A percentile compares a stretch with the other conserved stretches of the same genome.
Evolutionary conservation across 257 asterid genomes (phyloP).

Genomic region (Solanum peruvianum): DNA sequence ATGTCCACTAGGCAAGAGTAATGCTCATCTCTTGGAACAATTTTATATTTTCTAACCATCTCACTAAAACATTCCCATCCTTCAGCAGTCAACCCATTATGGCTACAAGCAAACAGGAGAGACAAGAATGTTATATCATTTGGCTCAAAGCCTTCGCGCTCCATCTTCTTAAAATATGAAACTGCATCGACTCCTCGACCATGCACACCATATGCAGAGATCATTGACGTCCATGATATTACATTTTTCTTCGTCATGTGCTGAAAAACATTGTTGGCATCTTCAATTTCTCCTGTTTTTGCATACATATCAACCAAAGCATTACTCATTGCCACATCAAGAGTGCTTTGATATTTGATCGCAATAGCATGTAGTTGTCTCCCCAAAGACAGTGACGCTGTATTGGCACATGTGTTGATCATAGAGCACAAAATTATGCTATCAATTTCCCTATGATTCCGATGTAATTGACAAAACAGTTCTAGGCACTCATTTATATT

Average conservation of each 20-base stretch:
- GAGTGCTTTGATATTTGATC: conserved; percentile 17
- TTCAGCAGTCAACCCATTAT: conserved; percentile 28
- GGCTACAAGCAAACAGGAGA: conserved; percentile 49
- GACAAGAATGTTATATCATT: conserved; percentile 39
- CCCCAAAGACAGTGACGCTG: conserved; percentile 28
- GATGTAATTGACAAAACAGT: conserved; percentile 20
- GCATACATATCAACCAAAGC: conserved; percentile 55
- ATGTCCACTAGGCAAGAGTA: conserved; percentile 42
- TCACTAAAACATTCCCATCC: conserved; percentile 32
- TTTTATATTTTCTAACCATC: conserved; percentile 22
- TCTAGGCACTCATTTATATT: conserved; percentile 15
- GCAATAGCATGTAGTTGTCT: conserved; percentile 29
- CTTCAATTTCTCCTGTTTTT: conserved; percentile 41
- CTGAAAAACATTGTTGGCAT: conserved; percentile 32
- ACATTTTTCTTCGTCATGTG: conserved; percentile 37
- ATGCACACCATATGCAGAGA: conserved; percentile 34
- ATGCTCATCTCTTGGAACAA: conserved; percentile 32
- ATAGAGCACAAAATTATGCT: conserved; percentile 32
- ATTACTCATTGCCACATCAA: conserved; percentile 25
- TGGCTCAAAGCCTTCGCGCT: conserved; percentile 32
- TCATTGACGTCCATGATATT: conserved; percentile 50
- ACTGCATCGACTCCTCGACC: conserved; percentile 38
- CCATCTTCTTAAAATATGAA: conserved; percentile 28
- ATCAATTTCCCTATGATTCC: conserved; percentile 11
- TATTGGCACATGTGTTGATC: conserved; percentile 37